A percentile compares a stretch with the other conserved stretches of the same genome.
phyloP scores from a whole-genome alignment of 2,329 filamentous ascomycete genomes.

The Fonsecaea monophora region DNA sequence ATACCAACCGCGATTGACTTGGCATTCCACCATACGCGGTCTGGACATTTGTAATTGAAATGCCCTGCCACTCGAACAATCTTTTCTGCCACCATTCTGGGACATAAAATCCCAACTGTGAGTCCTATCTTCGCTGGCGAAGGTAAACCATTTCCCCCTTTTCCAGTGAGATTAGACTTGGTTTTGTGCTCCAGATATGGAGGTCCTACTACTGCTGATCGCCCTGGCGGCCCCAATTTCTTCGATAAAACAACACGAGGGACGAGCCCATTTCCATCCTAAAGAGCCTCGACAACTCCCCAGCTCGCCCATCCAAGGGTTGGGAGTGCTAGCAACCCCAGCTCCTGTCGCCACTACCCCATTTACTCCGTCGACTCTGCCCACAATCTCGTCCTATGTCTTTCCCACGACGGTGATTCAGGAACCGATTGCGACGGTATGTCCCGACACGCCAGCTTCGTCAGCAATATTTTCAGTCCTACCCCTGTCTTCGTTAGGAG shows the following conservation, averaged over 20 bases:
- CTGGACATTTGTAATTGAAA: slow-evolving; percentile 14
- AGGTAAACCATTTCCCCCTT: neutral
- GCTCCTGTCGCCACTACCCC: neutral
- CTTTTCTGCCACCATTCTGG: slow-evolving; percentile 8
- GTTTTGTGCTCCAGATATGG: slow-evolving; percentile 13
- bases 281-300: slow-evolving; percentile 18
- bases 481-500: slow-evolving; percentile 15
- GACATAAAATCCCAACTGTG: slow-evolving; percentile 3
- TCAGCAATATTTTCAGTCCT: slow-evolving; percentile 22
- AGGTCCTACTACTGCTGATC: slow-evolving; percentile 12
- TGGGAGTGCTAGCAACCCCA: slow-evolving; percentile 14
- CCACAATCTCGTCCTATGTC: slow-evolving; percentile 22
- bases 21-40: slow-evolving; percentile 23
- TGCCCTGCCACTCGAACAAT: slow-evolving; percentile 12
- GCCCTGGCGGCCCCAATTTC: slow-evolving; percentile 19
- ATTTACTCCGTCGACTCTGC: slow-evolving; percentile 2
- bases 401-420: slow-evolving; percentile 34
- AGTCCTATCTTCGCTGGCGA: slow-evolving; percentile 14
- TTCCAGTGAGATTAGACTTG: neutral
- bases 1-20: slow-evolving; percentile 22
- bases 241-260: slow-evolving; percentile 20
- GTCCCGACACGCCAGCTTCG: slow-evolving; percentile 26
- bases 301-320: slow-evolving; percentile 5
- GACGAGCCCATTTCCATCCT: slow-evolving; percentile 27
- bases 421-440: slow-evolving; percentile 36